Evolutionary conservation across 306 rosid genomes (phyloP).

Genomic region (Pachyrhizus erosus): DNA sequence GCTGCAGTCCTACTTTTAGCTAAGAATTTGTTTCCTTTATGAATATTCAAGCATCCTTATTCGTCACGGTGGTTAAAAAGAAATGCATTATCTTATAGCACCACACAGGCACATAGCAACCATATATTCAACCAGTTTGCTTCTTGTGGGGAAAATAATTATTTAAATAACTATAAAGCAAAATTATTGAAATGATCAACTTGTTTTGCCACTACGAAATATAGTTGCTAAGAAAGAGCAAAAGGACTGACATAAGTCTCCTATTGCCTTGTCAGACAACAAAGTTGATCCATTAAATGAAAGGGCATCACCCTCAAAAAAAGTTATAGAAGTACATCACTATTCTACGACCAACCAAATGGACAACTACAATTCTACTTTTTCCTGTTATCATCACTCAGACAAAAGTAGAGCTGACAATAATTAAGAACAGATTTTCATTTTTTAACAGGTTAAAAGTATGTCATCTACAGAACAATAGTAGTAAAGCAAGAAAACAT

Average conservation of each 20-base stretch:
- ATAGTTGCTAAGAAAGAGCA: constrained; percentile 1
- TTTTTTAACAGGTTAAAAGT: background rate
- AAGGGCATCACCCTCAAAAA: background rate
- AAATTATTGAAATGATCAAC: background rate
- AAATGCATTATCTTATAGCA: constrained; percentile 8
- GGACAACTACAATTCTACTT: background rate
- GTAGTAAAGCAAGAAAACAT: background rate
- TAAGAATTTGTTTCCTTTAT: background rate
- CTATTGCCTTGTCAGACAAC: background rate
- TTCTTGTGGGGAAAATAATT: background rate
- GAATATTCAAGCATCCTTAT: constrained; percentile 1
- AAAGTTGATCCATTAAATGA: constrained; percentile 10
- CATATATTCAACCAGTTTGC: background rate
- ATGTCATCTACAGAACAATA: background rate
- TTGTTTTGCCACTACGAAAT: background rate
- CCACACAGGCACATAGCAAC: background rate
- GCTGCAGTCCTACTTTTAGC: background rate
- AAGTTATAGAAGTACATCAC: background rate
- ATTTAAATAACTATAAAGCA: background rate
- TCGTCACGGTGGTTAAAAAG: background rate
- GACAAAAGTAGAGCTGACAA: background rate
- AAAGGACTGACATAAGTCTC: background rate
- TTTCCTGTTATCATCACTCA: background rate
- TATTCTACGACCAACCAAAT: background rate
- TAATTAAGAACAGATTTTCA: background rate